phyloP scores from a whole-genome alignment of 2,329 filamentous ascomycete species.

The Aspergillus persii region DNA sequence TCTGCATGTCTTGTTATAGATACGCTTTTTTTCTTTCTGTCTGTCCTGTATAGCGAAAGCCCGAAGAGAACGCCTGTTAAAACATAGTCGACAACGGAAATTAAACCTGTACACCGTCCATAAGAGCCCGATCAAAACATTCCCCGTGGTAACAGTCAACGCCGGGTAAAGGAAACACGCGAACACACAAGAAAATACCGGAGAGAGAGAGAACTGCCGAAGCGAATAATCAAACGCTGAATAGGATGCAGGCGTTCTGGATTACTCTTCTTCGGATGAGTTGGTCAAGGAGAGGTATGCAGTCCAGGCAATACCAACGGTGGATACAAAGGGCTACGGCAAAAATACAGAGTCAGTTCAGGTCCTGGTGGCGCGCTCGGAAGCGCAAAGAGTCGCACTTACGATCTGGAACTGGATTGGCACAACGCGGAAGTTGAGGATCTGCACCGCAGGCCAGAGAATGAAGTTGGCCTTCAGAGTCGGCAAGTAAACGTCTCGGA shows the following conservation, averaged over 20 bases:
- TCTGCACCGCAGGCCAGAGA: conserved; percentile 92
- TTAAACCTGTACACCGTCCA: conserved; percentile 15
- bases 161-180: conserved; percentile 12
- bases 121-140: conserved; percentile 7
- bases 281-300: conserved; percentile 93
- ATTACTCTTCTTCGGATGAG: conserved; percentile 67
- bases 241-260: conserved; percentile 8
- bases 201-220: background rate
- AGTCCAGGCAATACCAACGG: conserved; percentile 94
- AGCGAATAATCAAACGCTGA: conserved; percentile 11
- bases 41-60: background rate
- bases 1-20: background rate
- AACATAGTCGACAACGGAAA: conserved; percentile 4
- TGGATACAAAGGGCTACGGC: conserved; percentile 85
- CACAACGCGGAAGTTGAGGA: conserved; percentile 94
- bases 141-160: conserved; percentile 13
- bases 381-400: conserved; percentile 43
- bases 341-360: background rate
- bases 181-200: conserved; percentile 1
- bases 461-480: conserved; percentile 94
- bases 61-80: conserved; percentile 2
- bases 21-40: background rate
- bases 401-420: conserved; percentile 96
- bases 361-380: background rate
- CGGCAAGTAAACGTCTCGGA: conserved; percentile 89